These are phyloP conservation scores for Globisporangium nunn DNA, from an alignment of 352 stramenopile genomes.

Conservation along the genomic window DNA sequence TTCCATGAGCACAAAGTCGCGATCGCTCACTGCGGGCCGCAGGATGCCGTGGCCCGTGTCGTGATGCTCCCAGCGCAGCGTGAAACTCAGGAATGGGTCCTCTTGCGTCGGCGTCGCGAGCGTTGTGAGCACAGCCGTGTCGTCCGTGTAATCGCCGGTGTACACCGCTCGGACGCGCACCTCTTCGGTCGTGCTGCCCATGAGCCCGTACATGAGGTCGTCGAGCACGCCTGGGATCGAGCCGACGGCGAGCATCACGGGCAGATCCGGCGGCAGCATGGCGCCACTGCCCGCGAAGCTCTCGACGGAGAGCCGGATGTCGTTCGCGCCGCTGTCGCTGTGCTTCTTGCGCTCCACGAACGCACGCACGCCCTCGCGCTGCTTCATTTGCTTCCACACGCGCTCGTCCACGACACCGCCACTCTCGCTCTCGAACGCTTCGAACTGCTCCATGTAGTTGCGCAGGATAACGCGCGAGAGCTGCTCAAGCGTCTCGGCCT, in stretches of 20 bases:
- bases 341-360: slow-evolving; percentile 4
- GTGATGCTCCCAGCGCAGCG: slow-evolving; percentile 30
- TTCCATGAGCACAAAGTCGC: slow-evolving; percentile 28
- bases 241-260: slow-evolving; percentile 6
- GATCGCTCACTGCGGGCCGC: slow-evolving; percentile 19
- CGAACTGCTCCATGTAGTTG: slow-evolving; percentile 4
- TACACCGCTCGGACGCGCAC: slow-evolving; percentile 10
- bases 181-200: not conserved
- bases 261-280: slow-evolving; percentile 2
- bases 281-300: slow-evolving; percentile 2
- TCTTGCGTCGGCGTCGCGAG: slow-evolving; percentile 17
- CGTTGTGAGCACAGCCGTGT: slow-evolving; percentile 27
- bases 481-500: slow-evolving; percentile 5
- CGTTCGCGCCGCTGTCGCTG: not conserved
- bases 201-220: slow-evolving; percentile 13
- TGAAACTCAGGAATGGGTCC: slow-evolving; percentile 25
- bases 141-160: not conserved
- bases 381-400: slow-evolving; percentile 7
- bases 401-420: slow-evolving; percentile 9
- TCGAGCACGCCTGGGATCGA: slow-evolving; percentile 7
- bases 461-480: slow-evolving; percentile 2
- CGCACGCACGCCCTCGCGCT: slow-evolving; percentile 2
- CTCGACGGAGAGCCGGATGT: not conserved
- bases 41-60: slow-evolving; percentile 15
- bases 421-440: not conserved